Conservation (phyloP, 2,329 filamentous ascomycete genomes). For the Colletotrichum simmondsii region DNA sequence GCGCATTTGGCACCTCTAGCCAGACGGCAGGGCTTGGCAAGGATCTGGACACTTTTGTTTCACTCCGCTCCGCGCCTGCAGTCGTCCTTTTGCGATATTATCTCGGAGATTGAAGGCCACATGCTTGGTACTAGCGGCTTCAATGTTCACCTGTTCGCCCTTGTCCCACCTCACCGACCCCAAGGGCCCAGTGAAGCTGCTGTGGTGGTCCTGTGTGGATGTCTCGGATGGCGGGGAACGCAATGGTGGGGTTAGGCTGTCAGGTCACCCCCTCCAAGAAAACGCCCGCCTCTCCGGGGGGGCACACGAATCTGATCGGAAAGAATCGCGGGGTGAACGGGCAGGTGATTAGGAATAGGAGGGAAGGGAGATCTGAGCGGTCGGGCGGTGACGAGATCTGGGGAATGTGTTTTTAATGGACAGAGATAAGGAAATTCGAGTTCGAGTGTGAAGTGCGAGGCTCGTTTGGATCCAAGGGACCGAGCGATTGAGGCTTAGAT, state of each 20-base stretch:
- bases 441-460: background rate
- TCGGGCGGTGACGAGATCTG: constrained; percentile 15
- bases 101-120: constrained; percentile 18
- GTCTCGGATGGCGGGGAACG: constrained; percentile 6
- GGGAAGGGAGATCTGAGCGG: constrained; percentile 21
- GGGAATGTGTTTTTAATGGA: background rate
- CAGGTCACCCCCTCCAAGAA: background rate
- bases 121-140: constrained; percentile 9
- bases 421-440: background rate
- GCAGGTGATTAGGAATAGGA: background rate
- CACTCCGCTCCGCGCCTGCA: constrained; percentile 26
- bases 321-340: constrained; percentile 11
- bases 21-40: constrained; percentile 13
- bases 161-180: no score
- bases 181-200: no score
- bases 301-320: background rate
- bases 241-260: constrained; percentile 8
- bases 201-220: background rate
- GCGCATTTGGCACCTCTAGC: constrained; percentile 2
- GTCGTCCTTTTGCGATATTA: constrained; percentile 19
- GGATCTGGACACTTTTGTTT: constrained; percentile 8
- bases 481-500: background rate
- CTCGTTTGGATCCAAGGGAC: background rate
- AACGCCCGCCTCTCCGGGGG: background rate
- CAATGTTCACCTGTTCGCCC: background rate